Evolutionary conservation across 1,284 basidiomycete genomes (phyloP).

Genomic region (Inonotus hispidus): DNA sequence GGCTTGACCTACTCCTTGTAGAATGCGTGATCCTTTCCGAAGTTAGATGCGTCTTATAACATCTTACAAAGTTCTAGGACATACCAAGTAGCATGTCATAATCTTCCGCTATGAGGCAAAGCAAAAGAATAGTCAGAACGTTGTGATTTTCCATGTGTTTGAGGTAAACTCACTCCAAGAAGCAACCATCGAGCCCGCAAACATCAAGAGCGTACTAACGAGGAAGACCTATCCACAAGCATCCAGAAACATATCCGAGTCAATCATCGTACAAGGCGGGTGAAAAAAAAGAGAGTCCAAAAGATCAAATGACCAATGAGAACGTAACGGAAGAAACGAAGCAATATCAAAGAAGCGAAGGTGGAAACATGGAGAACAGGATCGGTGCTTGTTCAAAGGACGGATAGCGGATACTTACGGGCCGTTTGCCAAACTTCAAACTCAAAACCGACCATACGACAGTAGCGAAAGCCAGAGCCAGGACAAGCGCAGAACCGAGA

Average conservation of each 20-base stretch:
- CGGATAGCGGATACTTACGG: not conserved
- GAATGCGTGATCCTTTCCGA: slow-evolving; percentile 23
- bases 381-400: not conserved
- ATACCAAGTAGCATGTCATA: slow-evolving; percentile 21
- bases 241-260: not conserved
- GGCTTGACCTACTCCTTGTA: slow-evolving; percentile 31
- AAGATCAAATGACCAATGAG: no score
- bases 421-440: slow-evolving; percentile 19
- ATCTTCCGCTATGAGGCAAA: slow-evolving; percentile 16
- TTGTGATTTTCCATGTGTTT: not conserved
- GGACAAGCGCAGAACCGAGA: slow-evolving; percentile 21
- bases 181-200: slow-evolving; percentile 20
- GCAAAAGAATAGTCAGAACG: not conserved
- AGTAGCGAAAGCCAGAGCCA: slow-evolving; percentile 21
- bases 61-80: not conserved
- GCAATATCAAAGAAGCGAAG: not conserved
- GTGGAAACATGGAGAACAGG: not conserved
- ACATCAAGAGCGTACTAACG: slow-evolving; percentile 21
- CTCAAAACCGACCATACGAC: slow-evolving; percentile 19
- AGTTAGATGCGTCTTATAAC: not conserved
- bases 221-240: slow-evolving; percentile 16
- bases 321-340: no score
- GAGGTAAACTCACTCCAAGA: slow-evolving; percentile 15
- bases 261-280: no score
- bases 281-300: no score